Conservation (phyloP, 2,329 filamentous ascomycete genomes). For the Monascus ruber region DNA sequence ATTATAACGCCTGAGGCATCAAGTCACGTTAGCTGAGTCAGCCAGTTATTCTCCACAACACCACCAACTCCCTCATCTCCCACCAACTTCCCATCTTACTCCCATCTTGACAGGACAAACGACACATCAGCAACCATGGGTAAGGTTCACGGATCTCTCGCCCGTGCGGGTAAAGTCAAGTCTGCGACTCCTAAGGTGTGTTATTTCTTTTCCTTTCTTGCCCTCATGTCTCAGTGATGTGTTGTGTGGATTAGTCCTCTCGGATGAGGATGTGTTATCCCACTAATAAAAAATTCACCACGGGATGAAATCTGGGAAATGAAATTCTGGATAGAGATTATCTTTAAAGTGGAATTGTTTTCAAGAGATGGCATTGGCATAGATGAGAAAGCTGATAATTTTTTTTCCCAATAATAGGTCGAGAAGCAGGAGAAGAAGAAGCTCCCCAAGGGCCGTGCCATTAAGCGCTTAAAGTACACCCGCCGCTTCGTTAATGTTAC, state of each 20-base stretch:
- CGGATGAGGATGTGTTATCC: too few relatives aligned
- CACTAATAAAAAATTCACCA: too few relatives aligned
- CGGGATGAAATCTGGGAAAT: too few relatives aligned
- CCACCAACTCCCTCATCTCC: slow-evolving; percentile 1
- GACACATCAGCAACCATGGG: slow-evolving; percentile 55
- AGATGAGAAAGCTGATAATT: slow-evolving; percentile 2
- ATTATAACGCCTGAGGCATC: slow-evolving; percentile 6
- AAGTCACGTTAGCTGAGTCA: slow-evolving; percentile 1
- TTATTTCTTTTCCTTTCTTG: slow-evolving; percentile 1
- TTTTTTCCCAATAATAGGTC: slow-evolving; percentile 8
- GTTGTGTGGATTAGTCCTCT: too few relatives aligned
- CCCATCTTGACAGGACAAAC: slow-evolving; percentile 11
- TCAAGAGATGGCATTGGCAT: not conserved
- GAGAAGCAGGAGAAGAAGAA: slow-evolving; percentile 70
- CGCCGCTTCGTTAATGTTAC: slow-evolving; percentile 98
- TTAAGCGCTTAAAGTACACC: slow-evolving; percentile 94
- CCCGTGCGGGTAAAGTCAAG: slow-evolving; percentile 97
- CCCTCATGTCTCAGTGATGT: too few relatives aligned
- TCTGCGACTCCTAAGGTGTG: slow-evolving; percentile 49
- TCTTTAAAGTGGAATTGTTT: too few relatives aligned
- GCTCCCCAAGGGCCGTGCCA: slow-evolving; percentile 90
- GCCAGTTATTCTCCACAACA: not conserved
- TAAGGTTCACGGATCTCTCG: slow-evolving; percentile 89
- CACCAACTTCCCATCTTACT: slow-evolving; percentile 3
- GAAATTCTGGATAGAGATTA: too few relatives aligned